phyloP scores from a whole-genome alignment of 179 eudicot species.

The Beta lomatogona region DNA sequence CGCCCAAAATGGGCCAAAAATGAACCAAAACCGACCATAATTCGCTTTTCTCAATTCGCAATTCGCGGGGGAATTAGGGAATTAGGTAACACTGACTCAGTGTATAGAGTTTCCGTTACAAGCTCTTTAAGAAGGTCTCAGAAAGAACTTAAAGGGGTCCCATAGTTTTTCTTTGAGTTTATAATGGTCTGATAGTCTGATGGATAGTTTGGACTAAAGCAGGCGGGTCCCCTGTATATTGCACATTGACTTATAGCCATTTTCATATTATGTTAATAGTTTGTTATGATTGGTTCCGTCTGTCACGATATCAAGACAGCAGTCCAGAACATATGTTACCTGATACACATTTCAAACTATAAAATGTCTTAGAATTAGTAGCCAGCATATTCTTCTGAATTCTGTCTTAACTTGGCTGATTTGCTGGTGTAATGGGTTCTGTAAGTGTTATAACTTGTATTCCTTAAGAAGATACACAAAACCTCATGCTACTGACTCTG shows the following conservation, averaged over 20 bases:
- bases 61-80: too few species aligned
- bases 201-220: too few species aligned
- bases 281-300: not conserved
- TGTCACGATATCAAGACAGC: not conserved
- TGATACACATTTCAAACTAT: not conserved
- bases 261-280: not conserved
- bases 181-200: too few species aligned
- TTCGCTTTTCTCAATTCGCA: too few species aligned
- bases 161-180: too few species aligned
- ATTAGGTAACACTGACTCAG: too few species aligned
- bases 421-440: not conserved
- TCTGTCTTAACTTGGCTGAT: not conserved
- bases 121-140: too few species aligned
- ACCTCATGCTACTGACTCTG: constrained; percentile 10
- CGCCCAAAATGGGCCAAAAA: too few species aligned
- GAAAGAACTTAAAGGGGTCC: too few species aligned
- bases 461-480: not conserved
- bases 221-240: too few species aligned
- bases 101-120: too few species aligned
- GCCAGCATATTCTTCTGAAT: not conserved
- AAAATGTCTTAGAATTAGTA: not conserved
- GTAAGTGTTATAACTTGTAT: not conserved
- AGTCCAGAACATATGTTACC: not conserved
- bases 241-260: not conserved
- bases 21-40: too few species aligned